phyloP scores from a whole-genome alignment of 2,329 filamentous ascomycete species.

The Calonectria fujianensis region DNA sequence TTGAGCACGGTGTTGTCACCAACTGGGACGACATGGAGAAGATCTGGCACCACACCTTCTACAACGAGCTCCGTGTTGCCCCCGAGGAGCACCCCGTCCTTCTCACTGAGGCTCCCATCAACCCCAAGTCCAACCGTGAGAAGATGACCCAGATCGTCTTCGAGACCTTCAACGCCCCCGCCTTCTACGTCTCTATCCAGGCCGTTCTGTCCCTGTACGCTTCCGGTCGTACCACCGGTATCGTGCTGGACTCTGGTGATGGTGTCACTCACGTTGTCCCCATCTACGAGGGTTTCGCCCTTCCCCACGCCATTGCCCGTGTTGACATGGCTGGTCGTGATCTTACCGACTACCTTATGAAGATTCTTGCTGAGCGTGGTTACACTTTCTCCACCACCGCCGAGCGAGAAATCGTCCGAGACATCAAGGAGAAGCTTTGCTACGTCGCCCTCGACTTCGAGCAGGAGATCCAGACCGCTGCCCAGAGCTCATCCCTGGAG shows the following conservation, averaged over 20 bases:
- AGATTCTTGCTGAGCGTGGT: slow-evolving; percentile 99
- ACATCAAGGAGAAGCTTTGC: slow-evolving; percentile 99
- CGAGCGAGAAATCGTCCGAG: slow-evolving; percentile 99
- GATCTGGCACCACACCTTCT: slow-evolving; percentile 99
- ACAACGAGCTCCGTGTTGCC: slow-evolving; percentile 99
- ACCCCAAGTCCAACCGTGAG: slow-evolving; percentile 99
- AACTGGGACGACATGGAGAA: slow-evolving; percentile 99
- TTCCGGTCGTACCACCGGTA: slow-evolving; percentile 99
- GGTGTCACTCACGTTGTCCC: slow-evolving; percentile 99
- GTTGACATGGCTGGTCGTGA: slow-evolving; percentile 99
- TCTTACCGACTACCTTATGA: slow-evolving; percentile 99
- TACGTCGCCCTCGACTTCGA: slow-evolving; percentile 99
- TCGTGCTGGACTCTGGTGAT: slow-evolving; percentile 99
- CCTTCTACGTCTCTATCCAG: slow-evolving; percentile 99
- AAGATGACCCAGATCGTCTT: slow-evolving; percentile 99
- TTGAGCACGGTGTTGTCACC: slow-evolving; percentile 99
- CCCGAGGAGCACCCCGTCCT: slow-evolving; percentile 99
- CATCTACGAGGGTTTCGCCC: slow-evolving; percentile 99
- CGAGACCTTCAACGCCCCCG: slow-evolving; percentile 99
- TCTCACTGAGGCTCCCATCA: slow-evolving; percentile 99
- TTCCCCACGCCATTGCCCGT: slow-evolving; percentile 99
- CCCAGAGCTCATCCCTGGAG: slow-evolving; percentile 98
- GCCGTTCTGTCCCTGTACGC: slow-evolving; percentile 99
- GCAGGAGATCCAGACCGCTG: slow-evolving; percentile 99
- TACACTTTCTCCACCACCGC: slow-evolving; percentile 99